Percentiles rank a stretch among this genome's conserved stretches.
These are phyloP conservation scores for Oryza rufipogon DNA, from an alignment of 176 grass and related monocot genomes.

Conservation along the genomic window DNA sequence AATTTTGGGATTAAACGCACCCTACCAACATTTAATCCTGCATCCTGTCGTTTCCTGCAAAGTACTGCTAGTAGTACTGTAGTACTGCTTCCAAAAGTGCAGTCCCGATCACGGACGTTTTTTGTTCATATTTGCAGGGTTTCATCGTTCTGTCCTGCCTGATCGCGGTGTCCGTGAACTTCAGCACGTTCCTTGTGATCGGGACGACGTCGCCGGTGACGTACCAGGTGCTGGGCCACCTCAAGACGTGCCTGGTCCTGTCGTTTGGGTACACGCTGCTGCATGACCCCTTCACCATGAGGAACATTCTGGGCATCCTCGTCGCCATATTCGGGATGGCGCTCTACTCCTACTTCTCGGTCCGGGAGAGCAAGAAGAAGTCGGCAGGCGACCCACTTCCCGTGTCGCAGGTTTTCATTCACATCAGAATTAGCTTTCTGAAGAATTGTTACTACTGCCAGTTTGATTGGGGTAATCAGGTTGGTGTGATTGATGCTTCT, in stretches of 20 bases:
- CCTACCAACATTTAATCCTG: background rate
- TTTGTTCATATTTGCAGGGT: conserved; percentile 41
- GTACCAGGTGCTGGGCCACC: conserved; percentile 93
- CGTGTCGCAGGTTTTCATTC: conserved; percentile 60
- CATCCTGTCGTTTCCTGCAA: background rate
- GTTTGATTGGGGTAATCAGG: background rate
- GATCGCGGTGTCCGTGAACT: conserved; percentile 94
- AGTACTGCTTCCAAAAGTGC: background rate
- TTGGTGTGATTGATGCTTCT: background rate
- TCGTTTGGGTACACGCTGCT: conserved; percentile 88
- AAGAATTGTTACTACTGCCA: background rate
- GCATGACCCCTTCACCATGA: conserved; percentile 75
- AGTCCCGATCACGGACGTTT: background rate
- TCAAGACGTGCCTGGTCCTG: conserved; percentile 90
- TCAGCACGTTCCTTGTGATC: conserved; percentile 93
- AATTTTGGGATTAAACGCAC: background rate
- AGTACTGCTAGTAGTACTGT: too few species aligned
- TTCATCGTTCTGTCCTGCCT: conserved; percentile 91
- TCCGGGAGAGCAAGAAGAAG: conserved; percentile 81
- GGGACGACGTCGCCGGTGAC: conserved; percentile 92
- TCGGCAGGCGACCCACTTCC: conserved; percentile 56
- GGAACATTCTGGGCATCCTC: conserved; percentile 84
- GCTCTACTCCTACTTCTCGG: conserved; percentile 84
- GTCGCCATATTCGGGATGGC: conserved; percentile 90
- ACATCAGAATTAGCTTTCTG: background rate